Evolutionary conservation across 2,329 filamentous ascomycete species (phyloP).

Genomic region (Botrytis fragariae): DNA sequence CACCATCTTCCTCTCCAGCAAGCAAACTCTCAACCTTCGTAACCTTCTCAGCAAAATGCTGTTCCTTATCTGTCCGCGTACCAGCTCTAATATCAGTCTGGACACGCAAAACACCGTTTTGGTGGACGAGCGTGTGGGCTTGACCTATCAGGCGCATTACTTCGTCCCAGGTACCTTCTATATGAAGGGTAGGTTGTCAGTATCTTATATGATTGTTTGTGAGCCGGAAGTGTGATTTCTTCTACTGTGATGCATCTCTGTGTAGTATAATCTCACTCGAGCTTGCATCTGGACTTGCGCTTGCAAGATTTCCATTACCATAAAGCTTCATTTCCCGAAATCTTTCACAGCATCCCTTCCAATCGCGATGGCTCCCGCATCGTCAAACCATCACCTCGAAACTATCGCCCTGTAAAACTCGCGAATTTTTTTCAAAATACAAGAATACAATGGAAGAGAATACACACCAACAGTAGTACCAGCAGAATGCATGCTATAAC

Average conservation of each 20-base stretch:
- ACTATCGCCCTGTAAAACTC: too few species aligned
- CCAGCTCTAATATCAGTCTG: conserved; percentile 88
- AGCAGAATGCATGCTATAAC: conserved; percentile 87
- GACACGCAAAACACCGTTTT: conserved; percentile 73
- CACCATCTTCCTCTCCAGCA: conserved; percentile 26
- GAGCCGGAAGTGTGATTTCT: neutral
- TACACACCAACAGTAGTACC: conserved; percentile 83
- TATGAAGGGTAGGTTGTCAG: neutral
- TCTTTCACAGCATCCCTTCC: neutral
- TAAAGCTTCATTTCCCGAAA: neutral
- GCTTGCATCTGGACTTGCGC: too few species aligned
- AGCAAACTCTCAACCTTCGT: conserved; percentile 37
- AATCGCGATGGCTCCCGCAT: too few species aligned
- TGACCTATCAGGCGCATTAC: conserved; percentile 85
- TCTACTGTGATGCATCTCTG: neutral
- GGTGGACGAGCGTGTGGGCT: conserved; percentile 74
- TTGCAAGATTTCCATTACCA: neutral
- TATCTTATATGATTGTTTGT: neutral
- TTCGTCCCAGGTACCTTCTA: conserved; percentile 88
- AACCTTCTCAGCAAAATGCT: conserved; percentile 37
- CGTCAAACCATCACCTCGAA: too few species aligned
- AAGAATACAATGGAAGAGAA: neutral
- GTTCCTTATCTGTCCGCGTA: conserved; percentile 45
- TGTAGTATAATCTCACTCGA: neutral
- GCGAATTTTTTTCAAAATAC: too few species aligned